These are phyloP conservation scores for Proliferodiscus dingleyae DNA, from an alignment of 2,329 filamentous ascomycete genomes.

Conservation along the genomic window DNA sequence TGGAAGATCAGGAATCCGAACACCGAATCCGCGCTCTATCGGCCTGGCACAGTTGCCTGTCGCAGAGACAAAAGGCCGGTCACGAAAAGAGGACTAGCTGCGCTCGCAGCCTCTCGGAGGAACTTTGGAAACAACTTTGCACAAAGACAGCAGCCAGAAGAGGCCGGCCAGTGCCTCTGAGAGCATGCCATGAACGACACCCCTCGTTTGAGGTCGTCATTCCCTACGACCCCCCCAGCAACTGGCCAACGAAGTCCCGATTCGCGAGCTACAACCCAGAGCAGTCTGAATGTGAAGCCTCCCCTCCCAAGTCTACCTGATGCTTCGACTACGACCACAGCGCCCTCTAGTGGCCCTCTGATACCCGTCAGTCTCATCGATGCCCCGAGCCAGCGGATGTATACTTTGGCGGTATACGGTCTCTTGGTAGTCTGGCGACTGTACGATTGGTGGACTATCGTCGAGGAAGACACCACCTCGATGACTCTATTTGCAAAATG, in stretches of 20 bases:
- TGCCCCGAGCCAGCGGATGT: conserved; percentile 85
- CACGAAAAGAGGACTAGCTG: too few relatives aligned
- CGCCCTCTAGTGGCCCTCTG: conserved; percentile 47
- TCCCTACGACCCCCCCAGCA: conserved; percentile 56
- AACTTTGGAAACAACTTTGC: too few relatives aligned
- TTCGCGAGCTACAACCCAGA: conserved; percentile 28
- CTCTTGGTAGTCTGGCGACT: conserved; percentile 75
- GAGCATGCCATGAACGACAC: conserved; percentile 66
- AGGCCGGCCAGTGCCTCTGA: conserved; percentile 9
- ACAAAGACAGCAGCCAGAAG: background rate
- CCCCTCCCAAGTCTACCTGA: conserved; percentile 27
- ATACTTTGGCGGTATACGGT: conserved; percentile 75
- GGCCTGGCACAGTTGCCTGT: too few relatives aligned
- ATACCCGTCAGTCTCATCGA: conserved; percentile 81
- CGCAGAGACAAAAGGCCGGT: too few relatives aligned
- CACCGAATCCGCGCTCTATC: too few relatives aligned
- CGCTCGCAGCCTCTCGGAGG: too few relatives aligned
- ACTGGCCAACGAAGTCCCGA: conserved; percentile 23
- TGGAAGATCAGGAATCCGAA: too few relatives aligned
- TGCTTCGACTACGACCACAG: conserved; percentile 11
- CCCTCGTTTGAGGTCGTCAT: conserved; percentile 77
- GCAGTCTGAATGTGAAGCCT: conserved; percentile 16
- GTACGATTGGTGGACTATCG: conserved; percentile 76
- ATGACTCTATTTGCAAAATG: conserved; percentile 91
- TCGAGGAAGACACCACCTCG: conserved; percentile 81